Conservation (phyloP, 805 yeast genomes). For the Debaryomyces tyrocola region DNA sequence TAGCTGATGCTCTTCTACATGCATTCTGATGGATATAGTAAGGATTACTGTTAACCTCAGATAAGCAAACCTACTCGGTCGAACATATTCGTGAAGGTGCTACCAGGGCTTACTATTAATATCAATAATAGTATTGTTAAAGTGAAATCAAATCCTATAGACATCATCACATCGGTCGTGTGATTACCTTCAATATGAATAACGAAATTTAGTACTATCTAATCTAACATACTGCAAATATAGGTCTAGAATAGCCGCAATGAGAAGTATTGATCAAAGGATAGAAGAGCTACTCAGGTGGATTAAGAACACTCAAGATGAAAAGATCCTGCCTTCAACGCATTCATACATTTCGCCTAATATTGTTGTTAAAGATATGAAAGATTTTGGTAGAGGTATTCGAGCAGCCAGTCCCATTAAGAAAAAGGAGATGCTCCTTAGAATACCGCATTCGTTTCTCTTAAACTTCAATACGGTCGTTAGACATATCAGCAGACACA, state of each 20-base stretch:
- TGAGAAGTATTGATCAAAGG: constrained; percentile 9
- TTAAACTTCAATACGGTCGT: constrained; percentile 56
- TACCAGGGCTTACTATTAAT: too few species aligned
- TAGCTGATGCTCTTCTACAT: too few species aligned
- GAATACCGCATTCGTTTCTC: constrained; percentile 57
- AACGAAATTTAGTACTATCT: too few species aligned
- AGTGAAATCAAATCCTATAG: too few species aligned
- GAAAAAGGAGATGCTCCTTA: constrained; percentile 46
- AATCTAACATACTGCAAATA: not conserved
- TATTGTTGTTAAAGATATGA: constrained; percentile 41
- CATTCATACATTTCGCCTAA: constrained; percentile 37
- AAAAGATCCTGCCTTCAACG: constrained; percentile 16
- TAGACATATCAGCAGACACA: constrained; percentile 42
- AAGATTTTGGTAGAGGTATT: constrained; percentile 61
- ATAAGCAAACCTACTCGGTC: too few species aligned
- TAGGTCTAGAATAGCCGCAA: not conserved
- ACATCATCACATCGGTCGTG: too few species aligned
- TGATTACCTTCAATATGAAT: too few species aligned
- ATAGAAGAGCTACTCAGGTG: constrained; percentile 24
- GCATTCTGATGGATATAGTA: too few species aligned
- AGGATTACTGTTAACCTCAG: too few species aligned
- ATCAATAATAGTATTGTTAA: too few species aligned
- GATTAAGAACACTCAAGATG: constrained; percentile 27
- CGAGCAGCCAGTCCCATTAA: constrained; percentile 40
- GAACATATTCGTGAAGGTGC: too few species aligned